These are phyloP conservation scores for Boletus patriciae DNA, from an alignment of 768 basidiomycete species.

Conservation along the genomic window DNA sequence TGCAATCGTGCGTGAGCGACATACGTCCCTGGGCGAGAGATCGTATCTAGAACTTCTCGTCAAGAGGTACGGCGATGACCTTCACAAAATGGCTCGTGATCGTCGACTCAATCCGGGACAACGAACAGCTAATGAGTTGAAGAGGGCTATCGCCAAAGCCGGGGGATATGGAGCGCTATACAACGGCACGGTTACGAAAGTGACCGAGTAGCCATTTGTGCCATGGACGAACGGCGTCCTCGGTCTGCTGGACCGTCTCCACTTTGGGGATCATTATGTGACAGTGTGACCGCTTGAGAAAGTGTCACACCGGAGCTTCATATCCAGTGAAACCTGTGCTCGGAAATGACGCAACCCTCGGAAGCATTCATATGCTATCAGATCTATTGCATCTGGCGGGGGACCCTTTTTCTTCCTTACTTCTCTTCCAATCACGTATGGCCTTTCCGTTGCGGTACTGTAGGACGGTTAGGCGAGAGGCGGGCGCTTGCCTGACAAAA, in stretches of 20 bases:
- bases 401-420: neutral
- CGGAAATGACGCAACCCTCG: constrained; percentile 20
- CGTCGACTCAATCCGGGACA: constrained; percentile 79
- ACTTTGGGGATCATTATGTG: constrained; percentile 27
- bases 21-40: constrained; percentile 68
- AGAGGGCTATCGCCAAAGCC: constrained; percentile 58
- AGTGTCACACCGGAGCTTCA: constrained; percentile 30
- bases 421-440: constrained; percentile 12
- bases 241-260: constrained; percentile 13
- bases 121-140: constrained; percentile 77
- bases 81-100: constrained; percentile 77
- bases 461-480: neutral
- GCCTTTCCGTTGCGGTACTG: neutral
- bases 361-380: constrained; percentile 5
- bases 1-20: constrained; percentile 50
- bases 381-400: constrained; percentile 15
- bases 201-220: constrained; percentile 9
- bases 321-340: constrained; percentile 32
- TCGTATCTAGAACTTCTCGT: constrained; percentile 67
- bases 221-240: constrained; percentile 1
- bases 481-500: neutral
- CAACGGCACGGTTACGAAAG: neutral
- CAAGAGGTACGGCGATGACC: constrained; percentile 66
- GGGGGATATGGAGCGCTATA: constrained; percentile 41
- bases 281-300: constrained; percentile 22